phyloP scores from a whole-genome alignment of 768 basidiomycete genomes.

The Scleroderma citrinum region DNA sequence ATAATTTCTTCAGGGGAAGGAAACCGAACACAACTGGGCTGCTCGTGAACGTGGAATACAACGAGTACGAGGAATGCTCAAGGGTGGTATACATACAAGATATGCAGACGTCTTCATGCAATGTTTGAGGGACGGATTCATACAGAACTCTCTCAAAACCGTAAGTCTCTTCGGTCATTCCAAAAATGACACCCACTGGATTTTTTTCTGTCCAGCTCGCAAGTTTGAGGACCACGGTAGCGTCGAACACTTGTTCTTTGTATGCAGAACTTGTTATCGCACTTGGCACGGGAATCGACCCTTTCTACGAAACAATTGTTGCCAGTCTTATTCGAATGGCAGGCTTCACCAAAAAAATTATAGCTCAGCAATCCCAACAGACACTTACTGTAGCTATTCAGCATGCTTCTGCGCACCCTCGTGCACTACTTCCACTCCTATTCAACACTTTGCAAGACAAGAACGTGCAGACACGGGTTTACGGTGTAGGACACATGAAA shows the following conservation, averaged over 20 bases:
- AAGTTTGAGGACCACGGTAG: slow-evolving; percentile 88
- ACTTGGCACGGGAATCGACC: slow-evolving; percentile 68
- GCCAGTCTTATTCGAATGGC: slow-evolving; percentile 81
- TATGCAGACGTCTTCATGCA: slow-evolving; percentile 70
- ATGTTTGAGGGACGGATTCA: slow-evolving; percentile 69
- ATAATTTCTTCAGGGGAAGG: slow-evolving; percentile 65
- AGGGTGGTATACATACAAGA: slow-evolving; percentile 72
- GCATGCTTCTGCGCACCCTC: slow-evolving; percentile 65
- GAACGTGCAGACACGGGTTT: slow-evolving; percentile 66
- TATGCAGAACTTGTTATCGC: slow-evolving; percentile 67
- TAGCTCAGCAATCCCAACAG: slow-evolving; percentile 79
- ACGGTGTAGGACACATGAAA: slow-evolving; percentile 63
- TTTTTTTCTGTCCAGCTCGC: slow-evolving; percentile 47
- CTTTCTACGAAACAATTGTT: slow-evolving; percentile 70
- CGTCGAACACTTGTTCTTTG: slow-evolving; percentile 69
- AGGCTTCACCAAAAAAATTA: slow-evolving; percentile 88
- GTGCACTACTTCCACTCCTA: slow-evolving; percentile 61
- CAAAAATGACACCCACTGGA: neutral
- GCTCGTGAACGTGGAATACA: slow-evolving; percentile 71
- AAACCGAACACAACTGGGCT: slow-evolving; percentile 95
- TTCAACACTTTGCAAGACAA: slow-evolving; percentile 74
- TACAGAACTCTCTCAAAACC: slow-evolving; percentile 80
- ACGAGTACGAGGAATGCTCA: slow-evolving; percentile 84
- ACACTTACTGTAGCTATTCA: slow-evolving; percentile 62
- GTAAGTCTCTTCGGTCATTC: slow-evolving; percentile 40